Conservation (phyloP, 441 rosid species). For the Populus hybrid region DNA sequence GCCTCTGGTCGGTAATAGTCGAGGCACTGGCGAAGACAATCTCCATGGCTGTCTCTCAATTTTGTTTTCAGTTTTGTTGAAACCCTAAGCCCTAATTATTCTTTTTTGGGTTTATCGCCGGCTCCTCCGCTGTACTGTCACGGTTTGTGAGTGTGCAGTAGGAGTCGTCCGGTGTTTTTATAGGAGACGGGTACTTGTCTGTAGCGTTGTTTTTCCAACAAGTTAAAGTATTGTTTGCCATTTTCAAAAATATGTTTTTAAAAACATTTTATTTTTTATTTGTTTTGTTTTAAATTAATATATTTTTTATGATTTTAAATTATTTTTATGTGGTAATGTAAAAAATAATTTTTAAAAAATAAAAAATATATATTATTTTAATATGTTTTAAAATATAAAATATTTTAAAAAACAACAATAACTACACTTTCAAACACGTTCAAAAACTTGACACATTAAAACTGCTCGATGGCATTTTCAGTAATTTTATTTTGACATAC, state of each 20-base stretch:
- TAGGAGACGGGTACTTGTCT: not conserved
- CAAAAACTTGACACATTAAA: not conserved
- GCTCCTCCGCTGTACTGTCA: not conserved
- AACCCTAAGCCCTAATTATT: not conserved
- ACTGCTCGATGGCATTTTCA: not conserved
- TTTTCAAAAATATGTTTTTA: too few relatives aligned
- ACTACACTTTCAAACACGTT: too few relatives aligned
- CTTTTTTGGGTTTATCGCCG: not conserved
- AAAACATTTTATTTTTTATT: too few relatives aligned
- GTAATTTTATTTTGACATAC: too few relatives aligned
- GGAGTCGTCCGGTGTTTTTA: not conserved
- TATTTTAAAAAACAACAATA: too few relatives aligned
- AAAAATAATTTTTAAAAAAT: too few relatives aligned
- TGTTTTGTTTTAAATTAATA: too few relatives aligned
- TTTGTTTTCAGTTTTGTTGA: not conserved
- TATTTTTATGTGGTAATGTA: too few relatives aligned
- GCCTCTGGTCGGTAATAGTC: constrained; percentile 87
- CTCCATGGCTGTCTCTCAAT: constrained; percentile 46
- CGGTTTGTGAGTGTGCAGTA: not conserved
- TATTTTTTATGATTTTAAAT: too few relatives aligned
- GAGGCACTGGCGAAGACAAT: constrained; percentile 76
- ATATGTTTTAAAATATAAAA: too few relatives aligned
- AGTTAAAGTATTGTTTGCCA: not conserved
- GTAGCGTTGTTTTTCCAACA: not conserved
- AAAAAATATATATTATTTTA: too few relatives aligned